These are phyloP conservation scores for Plantago rigida DNA, from an alignment of 305 asterid species.

Conservation along the genomic window DNA sequence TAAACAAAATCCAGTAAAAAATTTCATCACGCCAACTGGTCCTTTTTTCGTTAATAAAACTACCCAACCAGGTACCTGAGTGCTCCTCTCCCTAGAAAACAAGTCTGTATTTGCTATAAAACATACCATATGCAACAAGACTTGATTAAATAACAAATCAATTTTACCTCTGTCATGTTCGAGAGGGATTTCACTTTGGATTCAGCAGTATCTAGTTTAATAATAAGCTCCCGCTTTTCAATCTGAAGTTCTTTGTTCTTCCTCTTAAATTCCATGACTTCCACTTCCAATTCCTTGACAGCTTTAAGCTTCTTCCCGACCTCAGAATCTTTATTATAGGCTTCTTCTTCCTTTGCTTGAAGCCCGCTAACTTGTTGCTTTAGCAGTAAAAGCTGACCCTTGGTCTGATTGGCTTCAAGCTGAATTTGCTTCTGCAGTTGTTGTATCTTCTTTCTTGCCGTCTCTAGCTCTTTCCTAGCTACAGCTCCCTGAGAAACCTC, in stretches of 20 bases:
- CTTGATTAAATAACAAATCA: neutral
- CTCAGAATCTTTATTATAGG: slow-evolving; percentile 47
- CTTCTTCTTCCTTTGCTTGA: slow-evolving; percentile 73
- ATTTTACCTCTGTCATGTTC: slow-evolving; percentile 71
- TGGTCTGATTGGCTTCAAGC: slow-evolving; percentile 82
- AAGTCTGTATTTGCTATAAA: too few species aligned
- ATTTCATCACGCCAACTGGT: too few species aligned
- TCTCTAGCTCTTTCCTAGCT: slow-evolving; percentile 61
- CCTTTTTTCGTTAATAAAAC: too few species aligned
- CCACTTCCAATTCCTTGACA: slow-evolving; percentile 69
- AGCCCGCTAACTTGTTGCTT: slow-evolving; percentile 85
- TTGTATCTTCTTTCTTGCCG: slow-evolving; percentile 62
- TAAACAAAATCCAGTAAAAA: neutral
- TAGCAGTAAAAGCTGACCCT: slow-evolving; percentile 72
- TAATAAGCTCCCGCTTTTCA: slow-evolving; percentile 69
- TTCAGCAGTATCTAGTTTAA: slow-evolving; percentile 77
- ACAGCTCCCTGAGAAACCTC: slow-evolving; percentile 57
- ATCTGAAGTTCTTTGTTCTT: slow-evolving; percentile 86
- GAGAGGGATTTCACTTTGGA: slow-evolving; percentile 57
- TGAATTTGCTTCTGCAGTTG: slow-evolving; percentile 85
- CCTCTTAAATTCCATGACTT: slow-evolving; percentile 81
- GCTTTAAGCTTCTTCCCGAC: slow-evolving; percentile 75
- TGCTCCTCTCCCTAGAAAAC: neutral
- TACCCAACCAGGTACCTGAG: too few species aligned
- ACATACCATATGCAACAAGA: too few species aligned